Evolutionary conservation across 441 rosid species (phyloP).

Genomic region (Euphorbia celastroides): DNA sequence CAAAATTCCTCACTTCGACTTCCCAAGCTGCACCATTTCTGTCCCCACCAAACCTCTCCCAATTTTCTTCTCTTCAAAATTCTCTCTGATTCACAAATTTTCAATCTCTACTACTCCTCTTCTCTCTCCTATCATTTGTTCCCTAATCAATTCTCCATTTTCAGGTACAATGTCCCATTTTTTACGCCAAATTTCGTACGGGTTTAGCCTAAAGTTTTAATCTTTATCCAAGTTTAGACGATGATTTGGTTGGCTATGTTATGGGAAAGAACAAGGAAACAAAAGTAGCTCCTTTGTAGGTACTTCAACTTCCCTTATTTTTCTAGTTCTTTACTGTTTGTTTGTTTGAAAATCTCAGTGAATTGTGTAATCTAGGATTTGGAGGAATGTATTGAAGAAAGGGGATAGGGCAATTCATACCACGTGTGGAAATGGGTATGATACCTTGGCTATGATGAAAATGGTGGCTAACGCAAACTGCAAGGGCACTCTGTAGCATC

Average conservation of each 20-base stretch:
- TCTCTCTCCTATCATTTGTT: neutral
- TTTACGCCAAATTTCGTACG: too few relatives aligned
- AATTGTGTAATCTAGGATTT: slow-evolving; percentile 43
- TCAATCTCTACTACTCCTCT: neutral
- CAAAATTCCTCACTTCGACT: too few relatives aligned
- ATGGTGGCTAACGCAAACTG: slow-evolving; percentile 55
- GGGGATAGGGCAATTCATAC: slow-evolving; percentile 80
- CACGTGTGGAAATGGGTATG: slow-evolving; percentile 87
- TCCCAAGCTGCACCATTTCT: too few relatives aligned
- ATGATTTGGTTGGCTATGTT: slow-evolving; percentile 62
- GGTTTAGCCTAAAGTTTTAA: neutral
- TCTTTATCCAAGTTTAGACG: slow-evolving; percentile 46
- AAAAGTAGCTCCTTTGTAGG: slow-evolving; percentile 88
- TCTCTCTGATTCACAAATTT: neutral
- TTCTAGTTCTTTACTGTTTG: neutral
- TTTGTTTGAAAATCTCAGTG: neutral
- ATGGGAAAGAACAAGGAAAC: slow-evolving; percentile 82
- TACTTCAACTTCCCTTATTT: slow-evolving; percentile 20
- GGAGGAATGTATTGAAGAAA: slow-evolving; percentile 60
- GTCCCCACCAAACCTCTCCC: too few relatives aligned
- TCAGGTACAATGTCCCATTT: too few relatives aligned
- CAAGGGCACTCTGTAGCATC: slow-evolving; percentile 29
- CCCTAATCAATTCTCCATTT: slow-evolving; percentile 11
- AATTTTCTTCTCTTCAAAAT: too few relatives aligned
- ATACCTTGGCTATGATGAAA: slow-evolving; percentile 69